Base-by-base conservation (phyloP, 176 grass and related monocot genomes). In the Pontederia crassipes region DNA sequence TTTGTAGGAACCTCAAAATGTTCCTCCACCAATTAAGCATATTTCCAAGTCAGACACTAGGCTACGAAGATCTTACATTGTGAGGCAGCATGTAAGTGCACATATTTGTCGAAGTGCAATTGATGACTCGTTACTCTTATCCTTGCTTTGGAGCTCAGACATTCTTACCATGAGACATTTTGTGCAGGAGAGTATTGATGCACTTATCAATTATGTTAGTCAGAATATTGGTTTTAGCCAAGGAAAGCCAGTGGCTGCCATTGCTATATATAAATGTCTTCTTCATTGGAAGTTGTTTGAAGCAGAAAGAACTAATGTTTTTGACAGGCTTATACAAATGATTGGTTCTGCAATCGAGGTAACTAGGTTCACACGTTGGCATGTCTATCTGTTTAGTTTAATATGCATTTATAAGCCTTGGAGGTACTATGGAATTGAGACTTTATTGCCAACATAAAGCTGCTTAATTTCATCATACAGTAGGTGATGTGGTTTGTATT, bases 231-330 rank as follows among this genome's bases (percentile, higher is more conserved):
- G 84, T 50, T 79, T 91, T 52, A 86, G 68, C 75, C 66, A 77
- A 75, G 92, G 78, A 80, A 97, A 91, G 8, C 81, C 92, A n/a
- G 35, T 88, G 51, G 83, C 87, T 85, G 92, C 83, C 67, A 62
- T 97, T 35, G 85, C 84, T 48, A 85, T 97, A 61, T 97, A 97
- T 58, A 85, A 97, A 68, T 97, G 84, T 80, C 83, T 97, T 72
- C 73, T 97, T 64, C 83, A 97, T 27, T 97, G 92, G 92, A 97
- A 91, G 70, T 65, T 78, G 46, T 97, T 97, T 71, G 81, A 97
- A 80, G 78, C 84, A 71, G 93, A 97, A 67, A 97, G 85, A 67
- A 97, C 87, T 57, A 85, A 60, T 73, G 84, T 85, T 75, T 97
- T 97, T 72, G 84, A 97, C 54, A 77, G 57, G 24, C 71, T 97